Evolutionary conservation across 306 rosid genomes (phyloP), one percentile per base, ranked within the genome.

Genomic region (Sechiopsis laciniata): DNA sequence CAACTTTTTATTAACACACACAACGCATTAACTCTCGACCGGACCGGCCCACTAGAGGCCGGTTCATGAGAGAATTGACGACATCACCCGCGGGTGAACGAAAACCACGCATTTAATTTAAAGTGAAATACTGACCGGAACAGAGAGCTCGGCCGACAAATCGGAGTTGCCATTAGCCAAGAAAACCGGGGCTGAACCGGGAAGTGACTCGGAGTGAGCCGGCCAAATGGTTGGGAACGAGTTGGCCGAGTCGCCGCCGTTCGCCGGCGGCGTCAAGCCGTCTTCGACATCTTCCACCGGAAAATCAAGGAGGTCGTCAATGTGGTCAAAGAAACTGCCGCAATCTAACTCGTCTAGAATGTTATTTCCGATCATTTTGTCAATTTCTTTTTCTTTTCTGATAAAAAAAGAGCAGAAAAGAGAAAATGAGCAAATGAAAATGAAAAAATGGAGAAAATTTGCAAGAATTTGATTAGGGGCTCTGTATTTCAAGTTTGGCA

Each of bases 251-350:
- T 48, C 61, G 0, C 17, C 80, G 73, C 68, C 78, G 6, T 66
- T 66, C 74, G 82, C 82, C 83, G 53, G 78, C 19, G 37, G 37
- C 37, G 6, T 75, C 0, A 88, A 89, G 51, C 83, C 79, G 57
- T 88, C 45, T 46, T 88, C 84, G 68, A 82, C 84, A 71, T 87
- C 97, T 7, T 90, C 90, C 52, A 77, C 75, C 5, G 96, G 92
- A 82, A 90, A 90, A 56, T 90, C 96, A 12, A 92, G 91, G 14
- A 95, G 86, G 88, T 95, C 97, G 63, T 95, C 99, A 79, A 95
- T 89, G 75, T 91, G 90, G 80, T 95, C 97, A 76, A 95, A 91
- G 95, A 95, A 89, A 87, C 85, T 89, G 10, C 96, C 95, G 77
- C 96, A 89, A 88, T 95, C 99, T 22, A 95, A 64, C 63, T 95